Evolutionary conservation across 495 filamentous ascomycete species (phyloP).

Genomic region (Entonaema liquescens): DNA sequence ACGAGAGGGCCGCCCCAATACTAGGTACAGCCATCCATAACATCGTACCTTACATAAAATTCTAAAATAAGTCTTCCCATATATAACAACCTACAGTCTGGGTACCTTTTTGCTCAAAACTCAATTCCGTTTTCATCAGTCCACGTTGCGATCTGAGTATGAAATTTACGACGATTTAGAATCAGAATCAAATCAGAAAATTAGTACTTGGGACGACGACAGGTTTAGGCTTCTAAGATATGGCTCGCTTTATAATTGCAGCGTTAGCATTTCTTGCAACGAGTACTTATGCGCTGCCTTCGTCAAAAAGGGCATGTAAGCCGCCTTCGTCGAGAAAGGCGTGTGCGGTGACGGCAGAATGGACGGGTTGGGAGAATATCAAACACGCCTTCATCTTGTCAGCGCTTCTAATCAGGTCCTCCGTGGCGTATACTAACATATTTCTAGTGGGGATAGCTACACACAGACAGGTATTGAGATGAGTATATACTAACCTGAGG

Average conservation of each 20-base stretch:
- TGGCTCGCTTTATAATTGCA: constrained; percentile 7
- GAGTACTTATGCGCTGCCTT: constrained; percentile 23
- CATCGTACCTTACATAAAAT: constrained; percentile 8
- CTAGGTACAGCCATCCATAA: not conserved
- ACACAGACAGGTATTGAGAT: constrained; percentile 49
- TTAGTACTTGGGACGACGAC: not conserved
- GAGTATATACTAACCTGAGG: not conserved
- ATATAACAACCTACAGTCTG: constrained; percentile 12
- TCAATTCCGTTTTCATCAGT: constrained; percentile 5
- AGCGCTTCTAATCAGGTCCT: constrained; percentile 27
- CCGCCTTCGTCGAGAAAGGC: constrained; percentile 22
- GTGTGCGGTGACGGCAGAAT: constrained; percentile 44
- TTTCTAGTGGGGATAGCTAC: constrained; percentile 62
- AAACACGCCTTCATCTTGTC: constrained; percentile 64
- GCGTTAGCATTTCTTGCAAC: constrained; percentile 25
- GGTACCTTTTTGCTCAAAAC: not conserved
- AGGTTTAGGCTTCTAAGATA: not conserved
- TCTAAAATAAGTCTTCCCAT: constrained; percentile 17
- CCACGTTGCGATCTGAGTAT: not conserved
- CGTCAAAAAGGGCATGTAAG: no score
- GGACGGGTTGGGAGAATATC: constrained; percentile 58
- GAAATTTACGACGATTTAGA: not conserved
- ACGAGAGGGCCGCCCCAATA: constrained; percentile 3
- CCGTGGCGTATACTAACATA: constrained; percentile 15
- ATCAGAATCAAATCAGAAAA: not conserved